A percentile compares a stretch with the other conserved stretches of the same genome.
phyloP scores from a whole-genome alignment of 2,329 filamentous ascomycete genomes.

The Penicillium vulpinum region DNA sequence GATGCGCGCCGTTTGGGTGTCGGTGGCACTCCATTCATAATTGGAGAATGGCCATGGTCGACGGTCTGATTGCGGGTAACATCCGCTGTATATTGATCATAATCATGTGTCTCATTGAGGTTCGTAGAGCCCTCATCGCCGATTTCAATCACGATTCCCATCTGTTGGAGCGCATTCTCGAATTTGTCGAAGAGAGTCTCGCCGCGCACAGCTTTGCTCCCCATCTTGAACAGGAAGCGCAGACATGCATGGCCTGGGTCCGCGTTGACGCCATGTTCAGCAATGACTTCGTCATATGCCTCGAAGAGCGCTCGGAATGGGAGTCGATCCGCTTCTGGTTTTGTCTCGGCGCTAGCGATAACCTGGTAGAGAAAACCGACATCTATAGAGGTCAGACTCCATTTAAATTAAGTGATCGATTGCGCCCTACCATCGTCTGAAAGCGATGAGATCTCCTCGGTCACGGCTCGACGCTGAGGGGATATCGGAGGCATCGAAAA shows the following conservation, averaged over 20 bases:
- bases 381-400: constrained; percentile 53
- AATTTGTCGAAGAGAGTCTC: constrained; percentile 68
- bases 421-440: constrained; percentile 58
- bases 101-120: constrained; percentile 33
- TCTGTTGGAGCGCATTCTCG: constrained; percentile 63
- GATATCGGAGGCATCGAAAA: constrained; percentile 53
- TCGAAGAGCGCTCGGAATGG: constrained; percentile 77
- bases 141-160: constrained; percentile 72
- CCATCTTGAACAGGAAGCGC: constrained; percentile 76
- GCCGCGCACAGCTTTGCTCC: constrained; percentile 58
- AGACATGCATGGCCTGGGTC: constrained; percentile 74
- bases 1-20: constrained; percentile 52
- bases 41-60: constrained; percentile 19
- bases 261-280: constrained; percentile 66
- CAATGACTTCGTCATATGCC: constrained; percentile 77
- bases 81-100: constrained; percentile 29
- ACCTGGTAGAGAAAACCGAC: constrained; percentile 77
- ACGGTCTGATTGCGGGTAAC: constrained; percentile 21
- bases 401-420: background rate
- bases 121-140: constrained; percentile 46
- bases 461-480: constrained; percentile 42
- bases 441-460: constrained; percentile 50
- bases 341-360: constrained; percentile 67
- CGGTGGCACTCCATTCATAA: constrained; percentile 32
- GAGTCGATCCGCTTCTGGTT: constrained; percentile 63